A percentile compares a stretch with the other conserved stretches of the same genome.
Conservation (phyloP, 1,139 yeast species). For the Scheffersomyces titani region DNA sequence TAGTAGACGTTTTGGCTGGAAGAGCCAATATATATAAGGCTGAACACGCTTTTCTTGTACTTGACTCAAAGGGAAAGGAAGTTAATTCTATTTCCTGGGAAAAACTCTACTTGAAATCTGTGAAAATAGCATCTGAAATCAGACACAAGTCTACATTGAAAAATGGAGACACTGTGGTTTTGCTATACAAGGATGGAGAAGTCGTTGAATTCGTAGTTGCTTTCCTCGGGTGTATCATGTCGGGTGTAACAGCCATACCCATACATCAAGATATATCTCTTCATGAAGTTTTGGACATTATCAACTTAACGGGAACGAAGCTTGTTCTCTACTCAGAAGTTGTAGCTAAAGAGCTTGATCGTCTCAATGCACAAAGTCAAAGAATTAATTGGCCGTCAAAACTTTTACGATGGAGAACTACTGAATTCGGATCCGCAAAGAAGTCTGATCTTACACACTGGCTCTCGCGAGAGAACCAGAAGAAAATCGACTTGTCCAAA, state of each 20-base stretch:
- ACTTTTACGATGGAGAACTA: slow-evolving; percentile 76
- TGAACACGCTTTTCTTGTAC: slow-evolving; percentile 69
- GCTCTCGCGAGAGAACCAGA: slow-evolving; percentile 35
- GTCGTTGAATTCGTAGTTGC: slow-evolving; percentile 85
- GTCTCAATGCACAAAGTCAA: slow-evolving; percentile 41
- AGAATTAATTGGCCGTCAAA: slow-evolving; percentile 45
- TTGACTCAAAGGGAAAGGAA: slow-evolving; percentile 85
- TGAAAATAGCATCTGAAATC: slow-evolving; percentile 86
- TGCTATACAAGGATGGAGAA: slow-evolving; percentile 83
- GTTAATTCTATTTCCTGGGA: slow-evolving; percentile 83
- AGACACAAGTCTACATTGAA: slow-evolving; percentile 68
- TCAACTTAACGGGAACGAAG: slow-evolving; percentile 74
- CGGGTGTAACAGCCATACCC: slow-evolving; percentile 95
- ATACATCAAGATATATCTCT: slow-evolving; percentile 71
- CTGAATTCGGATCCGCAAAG: slow-evolving; percentile 77
- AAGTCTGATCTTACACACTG: slow-evolving; percentile 38
- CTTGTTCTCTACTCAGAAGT: slow-evolving; percentile 80
- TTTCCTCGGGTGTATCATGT: slow-evolving; percentile 85
- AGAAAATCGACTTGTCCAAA: slow-evolving; percentile 10
- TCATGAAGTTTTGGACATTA: slow-evolving; percentile 68
- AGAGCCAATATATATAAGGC: slow-evolving; percentile 67
- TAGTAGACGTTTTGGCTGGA: slow-evolving; percentile 71
- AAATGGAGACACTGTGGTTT: slow-evolving; percentile 79
- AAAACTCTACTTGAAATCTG: slow-evolving; percentile 77
- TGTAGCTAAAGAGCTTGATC: slow-evolving; percentile 70